Percentiles rank a stretch among this genome's conserved stretches.
phyloP scores from a whole-genome alignment of 345 rosid genomes.

The Turritis glabra region DNA sequence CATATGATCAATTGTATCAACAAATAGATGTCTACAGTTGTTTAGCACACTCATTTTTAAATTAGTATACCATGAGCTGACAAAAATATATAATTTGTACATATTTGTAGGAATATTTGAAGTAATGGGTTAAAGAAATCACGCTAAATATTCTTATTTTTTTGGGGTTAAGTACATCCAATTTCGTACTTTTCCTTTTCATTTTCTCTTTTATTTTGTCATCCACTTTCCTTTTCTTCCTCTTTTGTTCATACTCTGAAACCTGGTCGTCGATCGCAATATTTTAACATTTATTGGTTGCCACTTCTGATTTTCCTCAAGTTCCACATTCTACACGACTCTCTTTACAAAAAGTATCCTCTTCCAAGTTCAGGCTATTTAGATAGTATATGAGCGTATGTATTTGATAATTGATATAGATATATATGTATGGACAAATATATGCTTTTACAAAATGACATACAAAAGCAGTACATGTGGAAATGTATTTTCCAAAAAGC shows the following conservation, averaged over 20 bases:
- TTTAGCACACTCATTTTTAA: not conserved
- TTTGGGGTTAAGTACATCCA: not conserved
- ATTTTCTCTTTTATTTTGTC: not conserved
- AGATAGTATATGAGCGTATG: not conserved
- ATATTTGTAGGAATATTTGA: conserved; percentile 2
- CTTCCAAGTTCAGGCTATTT: not conserved
- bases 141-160: not conserved
- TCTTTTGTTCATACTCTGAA: conserved; percentile 9
- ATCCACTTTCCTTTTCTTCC: not conserved
- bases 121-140: conserved; percentile 1
- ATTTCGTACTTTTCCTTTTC: not conserved
- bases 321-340: conserved; percentile 20
- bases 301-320: conserved; percentile 10
- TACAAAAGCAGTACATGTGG: not conserved
- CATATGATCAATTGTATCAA: not conserved
- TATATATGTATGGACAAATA: conserved; percentile 25
- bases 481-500: conserved; percentile 7
- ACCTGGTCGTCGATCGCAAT: conserved; percentile 13
- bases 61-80: not conserved
- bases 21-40: too few relatives aligned
- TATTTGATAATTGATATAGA: conserved; percentile 10
- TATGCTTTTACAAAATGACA: conserved; percentile 12
- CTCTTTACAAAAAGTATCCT: conserved; percentile 6
- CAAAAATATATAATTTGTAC: not conserved
- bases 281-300: conserved; percentile 7